Percentiles rank a stretch among this genome's conserved stretches.
These are phyloP conservation scores for Cucumis cinereus DNA, from an alignment of 306 rosid species.

Conservation along the genomic window DNA sequence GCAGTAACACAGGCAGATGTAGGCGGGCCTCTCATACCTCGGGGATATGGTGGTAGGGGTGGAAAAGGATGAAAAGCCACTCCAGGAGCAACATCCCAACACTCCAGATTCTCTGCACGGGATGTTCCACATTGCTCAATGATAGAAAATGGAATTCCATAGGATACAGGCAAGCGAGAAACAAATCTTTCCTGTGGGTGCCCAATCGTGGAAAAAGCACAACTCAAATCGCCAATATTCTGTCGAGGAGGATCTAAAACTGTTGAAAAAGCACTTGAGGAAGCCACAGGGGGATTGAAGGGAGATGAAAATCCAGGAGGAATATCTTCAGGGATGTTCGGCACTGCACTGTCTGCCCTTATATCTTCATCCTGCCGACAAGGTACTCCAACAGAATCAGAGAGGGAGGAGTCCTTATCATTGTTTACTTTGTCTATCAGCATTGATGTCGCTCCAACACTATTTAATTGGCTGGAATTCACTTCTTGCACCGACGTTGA, in stretches of 20 bases:
- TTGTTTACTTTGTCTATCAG: slow-evolving; percentile 7
- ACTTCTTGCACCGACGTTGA: slow-evolving; percentile 6
- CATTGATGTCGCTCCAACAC: slow-evolving; percentile 2
- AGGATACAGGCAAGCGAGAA: slow-evolving; percentile 62
- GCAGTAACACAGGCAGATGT: slow-evolving; percentile 19
- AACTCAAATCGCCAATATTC: slow-evolving; percentile 18
- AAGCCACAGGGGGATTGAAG: slow-evolving; percentile 14
- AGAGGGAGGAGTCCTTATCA: slow-evolving; percentile 1
- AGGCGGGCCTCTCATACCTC: slow-evolving; percentile 27
- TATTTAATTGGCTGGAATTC: slow-evolving; percentile 15
- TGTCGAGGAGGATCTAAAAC: slow-evolving; percentile 20
- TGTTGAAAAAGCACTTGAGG: slow-evolving; percentile 24
- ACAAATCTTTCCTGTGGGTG: slow-evolving; percentile 61
- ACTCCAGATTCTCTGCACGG: slow-evolving; percentile 32
- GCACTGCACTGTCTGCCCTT: slow-evolving; percentile 24
- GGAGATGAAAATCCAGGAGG: slow-evolving; percentile 96
- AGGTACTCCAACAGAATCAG: slow-evolving; percentile 9
- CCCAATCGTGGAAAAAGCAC: slow-evolving; percentile 35
- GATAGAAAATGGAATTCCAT: slow-evolving; percentile 68
- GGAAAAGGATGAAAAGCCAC: slow-evolving; percentile 90
- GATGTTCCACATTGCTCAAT: slow-evolving; percentile 55
- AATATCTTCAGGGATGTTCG: slow-evolving; percentile 43
- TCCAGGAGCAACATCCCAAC: slow-evolving; percentile 78
- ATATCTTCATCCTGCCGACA: slow-evolving; percentile 22
- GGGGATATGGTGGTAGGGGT: slow-evolving; percentile 63